These are phyloP conservation scores for Clavariopsis aquatica DNA, from an alignment of 495 filamentous ascomycete genomes.

Conservation along the genomic window DNA sequence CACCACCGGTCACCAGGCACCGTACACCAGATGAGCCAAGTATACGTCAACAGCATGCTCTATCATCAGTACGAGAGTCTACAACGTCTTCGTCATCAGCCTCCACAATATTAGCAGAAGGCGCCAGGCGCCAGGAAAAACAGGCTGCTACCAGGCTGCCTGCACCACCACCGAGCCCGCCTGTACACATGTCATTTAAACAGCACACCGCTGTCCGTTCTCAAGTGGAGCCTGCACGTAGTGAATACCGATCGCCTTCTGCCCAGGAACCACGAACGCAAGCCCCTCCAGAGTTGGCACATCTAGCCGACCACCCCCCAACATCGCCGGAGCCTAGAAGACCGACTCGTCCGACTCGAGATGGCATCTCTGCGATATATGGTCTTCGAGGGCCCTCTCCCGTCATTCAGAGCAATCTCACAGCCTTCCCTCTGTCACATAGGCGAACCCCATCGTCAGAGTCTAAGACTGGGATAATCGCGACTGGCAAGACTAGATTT, in stretches of 20 bases:
- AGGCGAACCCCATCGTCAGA: slow-evolving; percentile 42
- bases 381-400: slow-evolving; percentile 61
- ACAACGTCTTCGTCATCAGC: slow-evolving; percentile 47
- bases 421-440: slow-evolving; percentile 51
- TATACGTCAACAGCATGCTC: slow-evolving; percentile 55
- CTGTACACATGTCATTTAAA: slow-evolving; percentile 48
- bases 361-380: slow-evolving; percentile 70
- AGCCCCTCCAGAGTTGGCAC: slow-evolving; percentile 47
- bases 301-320: slow-evolving; percentile 42
- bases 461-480: slow-evolving; percentile 26
- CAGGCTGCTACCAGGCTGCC: slow-evolving; percentile 49
- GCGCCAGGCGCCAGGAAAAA: slow-evolving; percentile 48
- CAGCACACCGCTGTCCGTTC: slow-evolving; percentile 54
- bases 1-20: slow-evolving; percentile 65
- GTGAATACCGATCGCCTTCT: slow-evolving; percentile 7
- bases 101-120: slow-evolving; percentile 49
- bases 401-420: slow-evolving; percentile 76
- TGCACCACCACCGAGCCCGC: slow-evolving; percentile 60
- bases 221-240: slow-evolving; percentile 6
- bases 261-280: slow-evolving; percentile 17
- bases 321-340: slow-evolving; percentile 29
- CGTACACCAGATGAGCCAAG: slow-evolving; percentile 56
- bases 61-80: slow-evolving; percentile 65
- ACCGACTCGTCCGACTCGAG: slow-evolving; percentile 68
- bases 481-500: slow-evolving; percentile 31